Evolutionary conservation across 495 filamentous ascomycete species (phyloP).

Genomic region (Glonium stellatum): DNA sequence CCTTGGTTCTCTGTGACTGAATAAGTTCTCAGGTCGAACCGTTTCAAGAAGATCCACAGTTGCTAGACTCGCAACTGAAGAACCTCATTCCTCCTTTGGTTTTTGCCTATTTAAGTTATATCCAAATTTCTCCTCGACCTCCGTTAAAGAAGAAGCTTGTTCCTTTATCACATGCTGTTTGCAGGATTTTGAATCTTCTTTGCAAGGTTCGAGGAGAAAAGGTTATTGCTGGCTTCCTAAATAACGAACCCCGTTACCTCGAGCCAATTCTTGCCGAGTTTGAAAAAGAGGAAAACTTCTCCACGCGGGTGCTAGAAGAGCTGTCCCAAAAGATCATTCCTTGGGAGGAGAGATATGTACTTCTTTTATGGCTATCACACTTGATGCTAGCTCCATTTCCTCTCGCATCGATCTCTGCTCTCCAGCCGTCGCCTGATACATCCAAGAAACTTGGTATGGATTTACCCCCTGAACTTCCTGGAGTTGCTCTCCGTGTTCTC

Average conservation of each 20-base stretch:
- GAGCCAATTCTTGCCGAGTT: conserved; percentile 70
- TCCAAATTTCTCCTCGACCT: conserved; percentile 31
- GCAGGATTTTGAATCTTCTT: conserved; percentile 74
- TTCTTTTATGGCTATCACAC: conserved; percentile 89
- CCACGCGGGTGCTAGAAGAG: neutral
- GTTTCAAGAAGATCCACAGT: conserved; percentile 92
- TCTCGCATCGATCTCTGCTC: conserved; percentile 72
- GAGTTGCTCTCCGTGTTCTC: conserved; percentile 63
- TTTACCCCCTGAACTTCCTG: conserved; percentile 53
- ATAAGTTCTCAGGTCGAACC: conserved; percentile 59
- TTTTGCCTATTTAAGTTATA: conserved; percentile 63
- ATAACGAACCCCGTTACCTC: conserved; percentile 76
- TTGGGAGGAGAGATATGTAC: conserved; percentile 87
- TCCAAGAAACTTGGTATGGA: conserved; percentile 33
- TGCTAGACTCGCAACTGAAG: conserved; percentile 83
- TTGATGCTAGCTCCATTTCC: conserved; percentile 91
- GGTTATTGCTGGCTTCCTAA: conserved; percentile 80
- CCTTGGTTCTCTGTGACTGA: conserved; percentile 3
- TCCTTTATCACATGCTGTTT: conserved; percentile 61
- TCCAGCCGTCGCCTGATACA: conserved; percentile 11
- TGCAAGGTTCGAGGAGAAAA: conserved; percentile 94
- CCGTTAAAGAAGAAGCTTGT: conserved; percentile 21
- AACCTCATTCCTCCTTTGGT: conserved; percentile 65
- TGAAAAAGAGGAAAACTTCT: conserved; percentile 31
- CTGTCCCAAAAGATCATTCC: conserved; percentile 20